A percentile compares a stretch with the other conserved stretches of the same genome.
phyloP scores from a whole-genome alignment of 2,329 filamentous ascomycete species.

The Camillea tinctor region DNA sequence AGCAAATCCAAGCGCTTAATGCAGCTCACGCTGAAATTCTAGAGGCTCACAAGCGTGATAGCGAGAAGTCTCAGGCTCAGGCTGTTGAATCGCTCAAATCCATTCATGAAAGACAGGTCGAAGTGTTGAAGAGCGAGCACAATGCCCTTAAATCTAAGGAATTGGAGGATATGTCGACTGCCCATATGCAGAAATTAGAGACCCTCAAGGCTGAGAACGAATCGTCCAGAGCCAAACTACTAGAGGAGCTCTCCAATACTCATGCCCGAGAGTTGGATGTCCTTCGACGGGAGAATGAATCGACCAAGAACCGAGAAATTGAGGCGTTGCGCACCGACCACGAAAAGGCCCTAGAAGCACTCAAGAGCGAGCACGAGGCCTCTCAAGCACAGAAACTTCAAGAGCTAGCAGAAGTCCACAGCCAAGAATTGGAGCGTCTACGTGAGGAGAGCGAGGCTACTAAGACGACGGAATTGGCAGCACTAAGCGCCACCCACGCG shows the following conservation, averaged over 20 bases:
- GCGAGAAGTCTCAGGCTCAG: conserved; percentile 23
- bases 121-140: conserved; percentile 27
- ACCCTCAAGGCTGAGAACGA: conserved; percentile 22
- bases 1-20: conserved; percentile 32
- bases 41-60: conserved; percentile 33
- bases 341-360: conserved; percentile 10
- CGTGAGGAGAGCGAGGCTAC: conserved; percentile 5
- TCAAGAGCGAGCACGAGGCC: conserved; percentile 16
- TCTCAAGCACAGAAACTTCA: conserved; percentile 12
- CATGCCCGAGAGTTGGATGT: conserved; percentile 23
- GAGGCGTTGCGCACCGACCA: conserved; percentile 15
- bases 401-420: conserved; percentile 9
- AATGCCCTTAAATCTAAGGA: conserved; percentile 23
- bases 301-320: conserved; percentile 14
- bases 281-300: conserved; percentile 17
- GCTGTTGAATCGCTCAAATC: conserved; percentile 29
- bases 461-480: conserved; percentile 6
- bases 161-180: conserved; percentile 21
- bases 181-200: conserved; percentile 25
- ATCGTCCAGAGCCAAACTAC: conserved; percentile 15
- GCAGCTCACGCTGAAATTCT: conserved; percentile 32
- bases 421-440: conserved; percentile 7
- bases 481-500: conserved; percentile 18
- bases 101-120: conserved; percentile 28
- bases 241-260: conserved; percentile 14